Evolutionary conservation across 192 early-diverging fungal species (phyloP), one percentile per base, ranked within the genome.

Genomic region (Gryganskiella cystojenkinii): DNA sequence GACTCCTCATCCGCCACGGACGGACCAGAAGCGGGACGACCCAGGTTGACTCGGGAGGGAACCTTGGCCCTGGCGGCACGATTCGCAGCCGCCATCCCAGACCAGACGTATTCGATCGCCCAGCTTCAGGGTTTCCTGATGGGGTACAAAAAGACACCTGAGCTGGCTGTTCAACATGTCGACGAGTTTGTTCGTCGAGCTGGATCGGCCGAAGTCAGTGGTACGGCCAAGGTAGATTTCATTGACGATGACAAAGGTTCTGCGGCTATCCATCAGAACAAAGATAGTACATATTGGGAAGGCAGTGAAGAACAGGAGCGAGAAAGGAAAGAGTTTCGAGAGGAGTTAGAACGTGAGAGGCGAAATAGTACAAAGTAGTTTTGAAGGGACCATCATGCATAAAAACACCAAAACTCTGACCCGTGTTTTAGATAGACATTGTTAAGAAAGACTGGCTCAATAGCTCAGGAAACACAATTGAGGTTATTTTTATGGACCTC

Each of bases 111-210:
- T 49, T 83, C 81, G 22, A 84, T 84, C 61, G 85, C 85, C 1
- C 81, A 84, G 20, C 55, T 86, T 4, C 85, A 86, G 56, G 85
- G 83, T 6, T 86, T 84, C 40, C 53, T 86, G 13, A 86, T 86
- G 85, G 72, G 79, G 5, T 74, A 84, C 67, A 86, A 86, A 56
- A 76, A 76, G 53, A 49, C 69, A 0, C 85, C 85, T 7, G 56
- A 74, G 37, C 34, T 80, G 33, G 83, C 83, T 24, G 64, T 84
- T 10, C 22, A 73, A 20, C 55, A 78, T 33, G 79, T 71, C 25
- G 24, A 59, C 0, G 70, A 66, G 31, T 85, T 82, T 80, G 67
- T 85, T 5, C 42, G 40, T 30, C 66, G 61, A 22, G 74, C 74
- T 14, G 74, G 74, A 64, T 69, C 61, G 58, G 61, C 67, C 5